These are phyloP conservation scores for Populus alba DNA, from an alignment of 345 rosid species.

Conservation along the genomic window DNA sequence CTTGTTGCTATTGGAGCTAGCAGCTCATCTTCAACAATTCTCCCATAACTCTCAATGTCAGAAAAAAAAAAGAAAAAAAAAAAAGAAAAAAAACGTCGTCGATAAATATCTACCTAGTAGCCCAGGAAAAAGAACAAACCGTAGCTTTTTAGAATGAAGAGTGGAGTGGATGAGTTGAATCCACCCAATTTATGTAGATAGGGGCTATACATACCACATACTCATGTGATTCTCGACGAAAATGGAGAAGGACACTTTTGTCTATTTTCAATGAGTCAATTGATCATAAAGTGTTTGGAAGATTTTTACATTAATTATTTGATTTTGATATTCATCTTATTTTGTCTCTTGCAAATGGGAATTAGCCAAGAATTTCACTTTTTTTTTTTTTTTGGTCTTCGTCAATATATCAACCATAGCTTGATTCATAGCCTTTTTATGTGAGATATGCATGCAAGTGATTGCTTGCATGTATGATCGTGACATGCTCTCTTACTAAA, in stretches of 20 bases:
- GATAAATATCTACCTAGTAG: neutral
- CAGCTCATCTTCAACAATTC: neutral
- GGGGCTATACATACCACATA: neutral
- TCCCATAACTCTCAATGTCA: neutral
- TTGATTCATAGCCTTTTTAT: no score
- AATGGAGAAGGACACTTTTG: neutral
- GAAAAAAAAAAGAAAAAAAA: neutral
- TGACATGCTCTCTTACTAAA: no score
- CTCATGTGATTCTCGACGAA: neutral
- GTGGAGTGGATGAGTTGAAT: neutral
- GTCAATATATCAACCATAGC: no score
- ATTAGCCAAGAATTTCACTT: no score
- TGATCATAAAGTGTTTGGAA: neutral
- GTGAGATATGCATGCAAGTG: no score
- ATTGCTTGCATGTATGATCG: no score
- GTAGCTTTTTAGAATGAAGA: conserved; percentile 10
- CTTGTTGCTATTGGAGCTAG: neutral
- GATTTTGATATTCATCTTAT: no score
- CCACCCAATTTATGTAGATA: neutral
- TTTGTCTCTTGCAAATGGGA: no score
- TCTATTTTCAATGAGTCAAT: neutral
- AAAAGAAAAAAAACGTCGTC: neutral
- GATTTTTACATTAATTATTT: no score
- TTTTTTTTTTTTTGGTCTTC: no score
- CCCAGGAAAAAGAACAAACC: conserved; percentile 19